Evolutionary conservation across 2,329 filamentous ascomycete genomes (phyloP).

Genomic region (Aspergillus sp.): DNA sequence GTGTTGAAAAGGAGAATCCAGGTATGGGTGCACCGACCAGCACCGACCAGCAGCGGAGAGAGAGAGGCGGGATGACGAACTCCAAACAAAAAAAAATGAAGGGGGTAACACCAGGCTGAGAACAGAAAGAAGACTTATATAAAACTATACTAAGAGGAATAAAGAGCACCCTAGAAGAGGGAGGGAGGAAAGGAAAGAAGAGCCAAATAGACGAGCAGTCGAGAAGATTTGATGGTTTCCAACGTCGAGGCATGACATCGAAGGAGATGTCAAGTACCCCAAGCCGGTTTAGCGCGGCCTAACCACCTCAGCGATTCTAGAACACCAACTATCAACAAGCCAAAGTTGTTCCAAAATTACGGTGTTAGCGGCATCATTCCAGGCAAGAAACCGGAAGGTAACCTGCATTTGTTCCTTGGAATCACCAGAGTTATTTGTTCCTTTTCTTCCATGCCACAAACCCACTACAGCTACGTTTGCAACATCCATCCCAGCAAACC

Average conservation of each 20-base stretch:
- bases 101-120: conserved; percentile 17
- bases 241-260: conserved; percentile 27
- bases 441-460: background rate
- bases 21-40: conserved; percentile 19
- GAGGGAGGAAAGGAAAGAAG: conserved; percentile 22
- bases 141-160: conserved; percentile 2
- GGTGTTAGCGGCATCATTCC: background rate
- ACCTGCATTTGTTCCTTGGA: conserved; percentile 1
- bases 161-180: conserved; percentile 19
- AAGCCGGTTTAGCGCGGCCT: conserved; percentile 24
- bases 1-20: conserved; percentile 6
- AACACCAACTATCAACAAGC: conserved; percentile 1
- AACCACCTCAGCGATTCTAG: conserved; percentile 26
- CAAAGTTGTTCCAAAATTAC: background rate
- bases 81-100: conserved; percentile 15
- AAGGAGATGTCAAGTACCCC: conserved; percentile 26
- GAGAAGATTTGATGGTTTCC: conserved; percentile 22
- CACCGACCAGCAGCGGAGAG: conserved; percentile 13
- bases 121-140: conserved; percentile 1
- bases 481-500: background rate
- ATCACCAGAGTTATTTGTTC: background rate
- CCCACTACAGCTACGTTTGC: background rate
- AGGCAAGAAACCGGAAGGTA: background rate
- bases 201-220: conserved; percentile 13
- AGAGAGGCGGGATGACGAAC: conserved; percentile 17